Evolutionary conservation across 345 rosid species (phyloP).

Genomic region (Arabidopsis suecica): DNA sequence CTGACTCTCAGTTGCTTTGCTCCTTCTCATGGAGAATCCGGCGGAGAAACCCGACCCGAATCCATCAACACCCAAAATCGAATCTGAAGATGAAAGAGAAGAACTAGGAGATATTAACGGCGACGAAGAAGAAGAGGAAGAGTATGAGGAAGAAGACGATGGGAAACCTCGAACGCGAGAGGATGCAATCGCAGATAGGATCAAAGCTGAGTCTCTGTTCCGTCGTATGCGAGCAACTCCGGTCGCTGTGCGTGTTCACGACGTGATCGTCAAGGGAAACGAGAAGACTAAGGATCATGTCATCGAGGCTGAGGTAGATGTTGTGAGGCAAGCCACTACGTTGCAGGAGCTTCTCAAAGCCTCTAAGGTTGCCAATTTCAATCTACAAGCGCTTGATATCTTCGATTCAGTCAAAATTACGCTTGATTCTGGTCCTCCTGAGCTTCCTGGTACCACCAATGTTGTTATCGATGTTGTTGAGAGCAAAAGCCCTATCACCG

Average conservation of each 20-base stretch:
- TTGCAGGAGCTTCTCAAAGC: slow-evolving; percentile 79
- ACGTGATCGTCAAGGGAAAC: slow-evolving; percentile 82
- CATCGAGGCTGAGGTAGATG: slow-evolving; percentile 70
- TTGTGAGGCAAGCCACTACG: slow-evolving; percentile 61
- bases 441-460: slow-evolving; percentile 88
- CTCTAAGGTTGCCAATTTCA: slow-evolving; percentile 59
- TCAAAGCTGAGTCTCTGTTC: slow-evolving; percentile 54
- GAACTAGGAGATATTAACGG: slow-evolving; percentile 35
- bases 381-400: slow-evolving; percentile 69
- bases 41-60: slow-evolving; percentile 45
- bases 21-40: slow-evolving; percentile 47
- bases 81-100: slow-evolving; percentile 28
- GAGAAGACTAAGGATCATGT: slow-evolving; percentile 74
- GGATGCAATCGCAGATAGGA: slow-evolving; percentile 39
- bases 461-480: slow-evolving; percentile 78
- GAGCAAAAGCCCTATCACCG: slow-evolving; percentile 59
- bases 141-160: slow-evolving; percentile 51
- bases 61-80: slow-evolving; percentile 7
- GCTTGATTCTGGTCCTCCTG: slow-evolving; percentile 86
- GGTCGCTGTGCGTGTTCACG: slow-evolving; percentile 82
- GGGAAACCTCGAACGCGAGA: slow-evolving; percentile 42
- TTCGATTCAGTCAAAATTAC: slow-evolving; percentile 81
- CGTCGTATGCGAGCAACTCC: slow-evolving; percentile 55
- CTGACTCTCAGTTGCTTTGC: slow-evolving; percentile 10
- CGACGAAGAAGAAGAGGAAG: slow-evolving; percentile 41